These are phyloP conservation scores for Globisporangium uncinulatum DNA, from an alignment of 352 stramenopile genomes.

Conservation along the genomic window DNA sequence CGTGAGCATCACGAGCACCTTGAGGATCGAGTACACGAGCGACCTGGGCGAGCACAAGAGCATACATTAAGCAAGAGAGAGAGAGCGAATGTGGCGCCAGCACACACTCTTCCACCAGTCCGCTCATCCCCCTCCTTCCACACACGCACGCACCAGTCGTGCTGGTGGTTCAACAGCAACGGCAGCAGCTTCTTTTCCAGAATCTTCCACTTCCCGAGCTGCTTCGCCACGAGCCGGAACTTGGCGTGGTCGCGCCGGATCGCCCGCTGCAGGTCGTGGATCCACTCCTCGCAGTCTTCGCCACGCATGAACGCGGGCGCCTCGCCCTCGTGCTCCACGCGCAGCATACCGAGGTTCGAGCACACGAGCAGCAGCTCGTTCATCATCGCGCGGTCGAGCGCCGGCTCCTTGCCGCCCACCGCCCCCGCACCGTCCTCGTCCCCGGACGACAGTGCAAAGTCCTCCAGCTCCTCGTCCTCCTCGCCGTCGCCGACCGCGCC, in stretches of 20 bases:
- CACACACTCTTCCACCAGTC: background rate
- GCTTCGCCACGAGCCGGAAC: conserved; percentile 75
- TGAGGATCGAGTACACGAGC: conserved; percentile 86
- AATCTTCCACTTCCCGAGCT: conserved; percentile 84
- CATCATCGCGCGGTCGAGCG: conserved; percentile 74
- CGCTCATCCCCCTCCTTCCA: background rate
- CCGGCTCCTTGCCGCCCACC: conserved; percentile 17
- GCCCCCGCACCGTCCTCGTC: conserved; percentile 28
- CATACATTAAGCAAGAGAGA: too few species aligned
- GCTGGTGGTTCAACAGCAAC: conserved; percentile 80
- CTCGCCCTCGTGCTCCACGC: conserved; percentile 46
- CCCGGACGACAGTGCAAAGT: conserved; percentile 51
- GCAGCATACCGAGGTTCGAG: conserved; percentile 82
- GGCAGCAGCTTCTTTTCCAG: conserved; percentile 86
- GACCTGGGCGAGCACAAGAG: conserved; percentile 16
- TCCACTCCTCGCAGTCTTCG: conserved; percentile 79
- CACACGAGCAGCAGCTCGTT: conserved; percentile 86
- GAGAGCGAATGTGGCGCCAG: background rate
- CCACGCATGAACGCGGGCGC: conserved; percentile 69
- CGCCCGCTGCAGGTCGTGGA: conserved; percentile 83
- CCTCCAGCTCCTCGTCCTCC: conserved; percentile 29
- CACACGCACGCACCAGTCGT: conserved; percentile 44
- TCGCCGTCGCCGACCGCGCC: background rate
- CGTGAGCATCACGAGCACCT: conserved; percentile 88
- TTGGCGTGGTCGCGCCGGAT: conserved; percentile 79